Conservation (phyloP, 2,329 filamentous ascomycete genomes). For the Alternaria longipes region DNA sequence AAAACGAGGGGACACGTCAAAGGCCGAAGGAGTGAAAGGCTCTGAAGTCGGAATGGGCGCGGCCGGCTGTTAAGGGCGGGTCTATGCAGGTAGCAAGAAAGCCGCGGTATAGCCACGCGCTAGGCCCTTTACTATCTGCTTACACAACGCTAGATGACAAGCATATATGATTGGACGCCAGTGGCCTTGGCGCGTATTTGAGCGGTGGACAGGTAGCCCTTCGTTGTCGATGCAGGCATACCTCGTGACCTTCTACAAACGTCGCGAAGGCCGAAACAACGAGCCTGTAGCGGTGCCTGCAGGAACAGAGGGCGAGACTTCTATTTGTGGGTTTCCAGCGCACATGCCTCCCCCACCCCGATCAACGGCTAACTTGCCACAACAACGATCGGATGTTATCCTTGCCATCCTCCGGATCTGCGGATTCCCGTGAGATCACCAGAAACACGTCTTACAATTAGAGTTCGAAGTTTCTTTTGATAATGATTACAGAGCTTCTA, state of each 20-base stretch:
- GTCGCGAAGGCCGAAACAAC: slow-evolving; percentile 9
- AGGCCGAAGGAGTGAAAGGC: slow-evolving; percentile 14
- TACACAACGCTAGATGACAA: slow-evolving; percentile 7
- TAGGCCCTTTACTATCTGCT: slow-evolving; percentile 18
- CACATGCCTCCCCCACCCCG: slow-evolving; percentile 3
- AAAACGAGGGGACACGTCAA: slow-evolving; percentile 18
- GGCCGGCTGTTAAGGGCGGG: slow-evolving; percentile 24
- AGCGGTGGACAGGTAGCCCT: slow-evolving; percentile 17
- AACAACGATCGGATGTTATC: slow-evolving; percentile 4
- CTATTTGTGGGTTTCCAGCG: slow-evolving; percentile 1
- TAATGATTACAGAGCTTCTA: background rate
- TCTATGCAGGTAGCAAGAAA: slow-evolving; percentile 23
- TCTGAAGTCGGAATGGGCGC: slow-evolving; percentile 21
- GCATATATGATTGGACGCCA: slow-evolving; percentile 19
- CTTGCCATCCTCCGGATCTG: slow-evolving; percentile 8
- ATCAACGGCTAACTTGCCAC: slow-evolving; percentile 15
- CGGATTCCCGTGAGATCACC: slow-evolving; percentile 7
- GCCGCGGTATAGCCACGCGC: slow-evolving; percentile 26
- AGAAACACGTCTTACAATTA: background rate
- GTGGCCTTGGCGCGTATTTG: slow-evolving; percentile 15
- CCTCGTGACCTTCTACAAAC: slow-evolving; percentile 5
- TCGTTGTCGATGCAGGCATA: slow-evolving; percentile 9
- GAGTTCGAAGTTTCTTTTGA: slow-evolving; percentile 5
- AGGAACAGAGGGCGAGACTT: slow-evolving; percentile 6
- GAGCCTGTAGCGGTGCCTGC: slow-evolving; percentile 9